phyloP scores from a whole-genome alignment of 2,329 filamentous ascomycete species.

The Ophiostoma triangulosporum region DNA sequence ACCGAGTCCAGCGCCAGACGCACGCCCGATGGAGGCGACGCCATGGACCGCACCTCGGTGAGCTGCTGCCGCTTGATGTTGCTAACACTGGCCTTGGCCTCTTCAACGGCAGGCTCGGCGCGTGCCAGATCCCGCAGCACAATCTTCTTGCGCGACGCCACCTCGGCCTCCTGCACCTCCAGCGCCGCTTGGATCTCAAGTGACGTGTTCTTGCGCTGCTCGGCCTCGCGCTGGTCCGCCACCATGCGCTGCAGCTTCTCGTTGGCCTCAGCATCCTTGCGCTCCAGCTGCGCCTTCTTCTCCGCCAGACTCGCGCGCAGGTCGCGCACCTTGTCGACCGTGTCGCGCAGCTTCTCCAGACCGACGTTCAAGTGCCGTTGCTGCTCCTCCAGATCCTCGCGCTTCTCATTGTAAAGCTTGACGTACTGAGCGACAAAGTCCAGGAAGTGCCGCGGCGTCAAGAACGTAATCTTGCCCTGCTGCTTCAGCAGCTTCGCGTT shows the following conservation, averaged over 20 bases:
- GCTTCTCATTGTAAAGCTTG: slow-evolving; percentile 93
- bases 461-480: slow-evolving; percentile 81
- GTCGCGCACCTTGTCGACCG: slow-evolving; percentile 92
- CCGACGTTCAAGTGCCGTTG: slow-evolving; percentile 96
- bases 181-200: slow-evolving; percentile 78
- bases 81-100: slow-evolving; percentile 90
- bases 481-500: slow-evolving; percentile 81
- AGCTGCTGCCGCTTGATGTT: slow-evolving; percentile 97
- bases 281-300: slow-evolving; percentile 87
- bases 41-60: slow-evolving; percentile 95
- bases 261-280: slow-evolving; percentile 89
- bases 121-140: slow-evolving; percentile 78
- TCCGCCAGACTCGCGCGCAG: slow-evolving; percentile 79
- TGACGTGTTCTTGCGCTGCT: slow-evolving; percentile 77
- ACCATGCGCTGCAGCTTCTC: slow-evolving; percentile 97
- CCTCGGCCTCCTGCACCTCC: slow-evolving; percentile 79
- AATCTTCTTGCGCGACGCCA: slow-evolving; percentile 68
- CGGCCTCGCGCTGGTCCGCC: slow-evolving; percentile 85
- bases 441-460: slow-evolving; percentile 92
- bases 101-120: slow-evolving; percentile 83
- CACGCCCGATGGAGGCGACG: slow-evolving; percentile 79
- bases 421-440: slow-evolving; percentile 98
- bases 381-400: slow-evolving; percentile 95
- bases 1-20: slow-evolving; percentile 91
- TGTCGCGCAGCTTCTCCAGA: slow-evolving; percentile 92